A percentile compares a stretch with the other conserved stretches of the same genome.
Conservation (phyloP, 306 rosid species). For the Medicago lupulina region DNA sequence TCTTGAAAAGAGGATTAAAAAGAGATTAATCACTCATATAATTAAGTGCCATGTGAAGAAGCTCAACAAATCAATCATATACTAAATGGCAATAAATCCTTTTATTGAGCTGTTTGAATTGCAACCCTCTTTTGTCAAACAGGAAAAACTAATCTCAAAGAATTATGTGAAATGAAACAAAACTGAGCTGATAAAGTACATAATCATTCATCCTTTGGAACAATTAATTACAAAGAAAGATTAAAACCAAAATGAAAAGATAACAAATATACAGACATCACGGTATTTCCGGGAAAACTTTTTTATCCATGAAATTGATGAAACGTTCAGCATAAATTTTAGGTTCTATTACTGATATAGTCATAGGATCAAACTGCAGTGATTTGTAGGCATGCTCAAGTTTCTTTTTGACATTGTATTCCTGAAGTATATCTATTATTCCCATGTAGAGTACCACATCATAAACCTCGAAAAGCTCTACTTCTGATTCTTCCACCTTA, state of each 20-base stretch:
- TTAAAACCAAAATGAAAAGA: constrained; percentile 20
- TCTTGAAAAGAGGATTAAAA: not conserved
- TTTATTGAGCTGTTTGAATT: constrained; percentile 12
- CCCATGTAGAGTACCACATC: constrained; percentile 95
- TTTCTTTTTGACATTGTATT: constrained; percentile 74
- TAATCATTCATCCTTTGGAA: constrained; percentile 30
- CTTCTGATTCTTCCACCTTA: constrained; percentile 64
- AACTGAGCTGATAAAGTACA: constrained; percentile 6
- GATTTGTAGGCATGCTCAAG: constrained; percentile 79
- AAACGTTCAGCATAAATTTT: constrained; percentile 75
- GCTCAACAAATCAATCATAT: constrained; percentile 14
- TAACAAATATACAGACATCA: constrained; percentile 42
- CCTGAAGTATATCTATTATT: constrained; percentile 90
- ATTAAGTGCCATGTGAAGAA: constrained; percentile 27
- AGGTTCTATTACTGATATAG: constrained; percentile 82
- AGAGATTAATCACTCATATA: not conserved
- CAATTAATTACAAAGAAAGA: constrained; percentile 39
- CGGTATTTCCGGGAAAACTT: constrained; percentile 61
- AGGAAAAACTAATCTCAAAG: constrained; percentile 18
- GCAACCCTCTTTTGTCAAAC: not conserved
- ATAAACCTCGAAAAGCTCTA: constrained; percentile 79
- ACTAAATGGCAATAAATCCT: constrained; percentile 1
- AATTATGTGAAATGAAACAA: constrained; percentile 35
- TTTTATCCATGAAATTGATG: constrained; percentile 69
- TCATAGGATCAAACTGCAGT: constrained; percentile 51